phyloP scores from a whole-genome alignment of 2,329 filamentous ascomycete genomes.

The Paecilomyces niveus region DNA sequence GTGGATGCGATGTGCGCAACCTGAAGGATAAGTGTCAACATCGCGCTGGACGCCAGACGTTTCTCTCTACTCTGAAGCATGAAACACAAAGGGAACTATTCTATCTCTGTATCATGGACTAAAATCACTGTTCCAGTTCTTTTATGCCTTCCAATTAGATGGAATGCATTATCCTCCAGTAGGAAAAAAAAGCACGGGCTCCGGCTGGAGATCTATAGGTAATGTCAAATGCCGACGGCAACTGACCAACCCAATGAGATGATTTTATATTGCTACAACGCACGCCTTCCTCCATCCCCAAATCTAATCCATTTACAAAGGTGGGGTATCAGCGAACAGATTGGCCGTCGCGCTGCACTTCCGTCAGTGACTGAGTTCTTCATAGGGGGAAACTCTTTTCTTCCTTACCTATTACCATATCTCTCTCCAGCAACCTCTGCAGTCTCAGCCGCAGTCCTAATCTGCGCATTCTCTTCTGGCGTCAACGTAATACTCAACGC shows the following conservation, averaged over 20 bases:
- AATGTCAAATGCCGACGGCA: neutral
- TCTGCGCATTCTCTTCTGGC: slow-evolving; percentile 11
- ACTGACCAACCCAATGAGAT: neutral
- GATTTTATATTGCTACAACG: neutral
- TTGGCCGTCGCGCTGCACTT: neutral
- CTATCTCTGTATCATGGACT: no score
- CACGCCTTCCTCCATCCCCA: neutral
- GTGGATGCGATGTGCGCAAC: no score
- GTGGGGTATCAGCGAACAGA: neutral
- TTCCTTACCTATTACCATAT: slow-evolving; percentile 11
- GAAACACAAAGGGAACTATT: no score
- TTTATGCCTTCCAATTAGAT: no score
- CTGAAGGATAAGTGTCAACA: no score
- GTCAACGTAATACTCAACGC: slow-evolving; percentile 14
- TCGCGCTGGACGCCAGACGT: no score
- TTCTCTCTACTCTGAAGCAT: no score
- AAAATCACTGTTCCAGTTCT: no score
- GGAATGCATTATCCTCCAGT: no score
- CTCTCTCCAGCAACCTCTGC: slow-evolving; percentile 13
- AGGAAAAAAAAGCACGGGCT: no score
- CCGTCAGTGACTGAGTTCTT: neutral
- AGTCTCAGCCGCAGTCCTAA: slow-evolving; percentile 14
- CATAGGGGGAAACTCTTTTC: neutral
- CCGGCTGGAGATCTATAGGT: neutral
- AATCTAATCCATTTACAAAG: neutral